Conservation (phyloP, 306 rosid genomes). For the Gastrolobium bilobum region DNA sequence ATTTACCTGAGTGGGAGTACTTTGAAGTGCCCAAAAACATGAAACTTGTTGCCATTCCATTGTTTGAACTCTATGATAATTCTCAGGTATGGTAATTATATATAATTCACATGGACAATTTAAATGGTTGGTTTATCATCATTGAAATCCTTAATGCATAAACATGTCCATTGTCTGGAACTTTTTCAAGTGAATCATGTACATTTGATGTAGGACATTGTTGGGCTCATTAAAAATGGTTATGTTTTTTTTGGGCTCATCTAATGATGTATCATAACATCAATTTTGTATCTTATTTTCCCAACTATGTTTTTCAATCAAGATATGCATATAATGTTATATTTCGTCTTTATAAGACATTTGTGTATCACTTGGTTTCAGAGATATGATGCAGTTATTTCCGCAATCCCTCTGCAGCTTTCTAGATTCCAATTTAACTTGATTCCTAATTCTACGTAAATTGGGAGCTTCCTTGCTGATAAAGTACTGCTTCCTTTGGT, state of each 20-base stretch:
- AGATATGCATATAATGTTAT: conserved; percentile 9
- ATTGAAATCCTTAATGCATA: background rate
- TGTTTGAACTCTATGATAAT: conserved; percentile 98
- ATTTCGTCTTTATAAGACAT: background rate
- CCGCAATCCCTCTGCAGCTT: conserved; percentile 97
- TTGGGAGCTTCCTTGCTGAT: conserved; percentile 30
- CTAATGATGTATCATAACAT: too few species aligned
- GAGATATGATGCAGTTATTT: conserved; percentile 98
- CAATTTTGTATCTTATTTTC: too few species aligned
- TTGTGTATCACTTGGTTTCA: conserved; percentile 54
- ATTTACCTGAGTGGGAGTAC: conserved; percentile 95
- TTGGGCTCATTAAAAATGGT: conserved; percentile 6
- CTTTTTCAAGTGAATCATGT: background rate
- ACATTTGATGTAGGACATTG: background rate
- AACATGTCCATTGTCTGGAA: background rate
- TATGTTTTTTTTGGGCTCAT: too few species aligned
- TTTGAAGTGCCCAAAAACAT: conserved; percentile 97
- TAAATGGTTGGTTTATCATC: background rate
- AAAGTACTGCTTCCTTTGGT: conserved; percentile 21
- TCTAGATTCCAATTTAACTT: conserved; percentile 98
- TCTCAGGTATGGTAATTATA: conserved; percentile 73
- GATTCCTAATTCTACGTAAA: conserved; percentile 72
- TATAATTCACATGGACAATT: background rate
- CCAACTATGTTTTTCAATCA: too few species aligned
- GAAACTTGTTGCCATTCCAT: conserved; percentile 95